Conservation (phyloP, 2,329 filamentous ascomycete genomes). For the Monilinia aucupariae region DNA sequence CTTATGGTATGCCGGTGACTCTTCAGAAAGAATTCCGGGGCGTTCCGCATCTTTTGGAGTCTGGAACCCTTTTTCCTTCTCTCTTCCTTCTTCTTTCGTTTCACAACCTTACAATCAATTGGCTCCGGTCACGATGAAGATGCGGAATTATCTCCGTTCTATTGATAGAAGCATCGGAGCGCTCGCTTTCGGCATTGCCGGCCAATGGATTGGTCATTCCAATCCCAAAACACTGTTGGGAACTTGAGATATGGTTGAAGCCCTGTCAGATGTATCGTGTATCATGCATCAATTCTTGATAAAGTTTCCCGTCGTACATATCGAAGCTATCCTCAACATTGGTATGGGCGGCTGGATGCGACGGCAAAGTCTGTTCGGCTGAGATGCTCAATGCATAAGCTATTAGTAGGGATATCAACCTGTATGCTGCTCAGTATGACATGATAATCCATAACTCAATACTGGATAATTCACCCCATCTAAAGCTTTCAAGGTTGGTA, state of each 20-base stretch:
- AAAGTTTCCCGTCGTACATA: neutral
- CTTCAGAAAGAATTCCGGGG: neutral
- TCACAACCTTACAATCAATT: slow-evolving; percentile 4
- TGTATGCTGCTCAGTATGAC: too few species aligned
- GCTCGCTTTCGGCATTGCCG: neutral
- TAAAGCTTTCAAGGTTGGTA: too few species aligned
- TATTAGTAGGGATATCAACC: neutral
- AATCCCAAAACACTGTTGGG: neutral
- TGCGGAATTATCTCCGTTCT: slow-evolving; percentile 9
- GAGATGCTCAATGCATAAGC: neutral
- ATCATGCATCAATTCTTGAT: neutral
- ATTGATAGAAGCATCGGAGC: slow-evolving; percentile 1
- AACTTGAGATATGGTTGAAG: neutral
- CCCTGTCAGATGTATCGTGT: neutral
- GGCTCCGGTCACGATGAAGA: too few species aligned
- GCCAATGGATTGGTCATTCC: slow-evolving; percentile 9
- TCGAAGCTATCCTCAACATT: too few species aligned
- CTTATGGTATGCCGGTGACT: too few species aligned
- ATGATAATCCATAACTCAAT: too few species aligned
- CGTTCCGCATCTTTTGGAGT: neutral
- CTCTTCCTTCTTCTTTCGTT: neutral
- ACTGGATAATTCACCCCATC: too few species aligned
- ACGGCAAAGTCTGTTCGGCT: neutral
- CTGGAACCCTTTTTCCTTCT: slow-evolving; percentile 6
- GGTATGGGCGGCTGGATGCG: neutral